Base-by-base conservation (phyloP, 2,329 filamentous ascomycete genomes). In the Pseudohalonectria lignicola region DNA sequence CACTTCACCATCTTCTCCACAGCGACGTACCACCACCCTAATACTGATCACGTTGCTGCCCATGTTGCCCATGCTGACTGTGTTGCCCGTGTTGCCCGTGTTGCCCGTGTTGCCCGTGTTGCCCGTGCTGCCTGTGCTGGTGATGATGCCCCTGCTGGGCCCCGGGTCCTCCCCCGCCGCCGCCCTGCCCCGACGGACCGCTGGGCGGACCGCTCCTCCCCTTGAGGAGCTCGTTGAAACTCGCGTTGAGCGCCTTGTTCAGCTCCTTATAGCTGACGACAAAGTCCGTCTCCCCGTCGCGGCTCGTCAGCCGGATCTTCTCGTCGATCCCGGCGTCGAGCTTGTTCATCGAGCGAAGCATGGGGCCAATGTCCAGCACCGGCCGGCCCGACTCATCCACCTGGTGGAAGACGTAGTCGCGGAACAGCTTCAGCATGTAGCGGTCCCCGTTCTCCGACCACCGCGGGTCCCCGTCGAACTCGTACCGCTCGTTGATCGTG, bases 341-440 rank as follows among this genome's bases (percentile, higher is more conserved):
- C 56, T 94, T 95, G 63, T 93, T 95, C 48, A 98, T 62, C 53
- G 82, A 90, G 19, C 73, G 75, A 33, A 98, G 59, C 45, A 96
- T 86, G 61, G 96, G 88, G 3, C 83, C 90, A 41, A 95, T 66
- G 53, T 95, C 85, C 5, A 94, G 69, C 2, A 88, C 81, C 0
- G 92, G 83, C 38, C 84, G 82, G 12, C 86, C 87, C 41, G 86
- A 78, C 21, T 76, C 73, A 55, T 96, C 87, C 11, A 95, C 87
- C 53, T 94, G 88, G 57, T 98, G 92, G 62, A 96, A 98, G 30
- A 95, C 86, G 51, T 93, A 96, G 60, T 98, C 92, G 36, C 92
- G 77, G 67, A 96, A 96, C 8, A 98, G 72, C 61, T 94, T 95
- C 46, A 98, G 69, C 54, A 86, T 83, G 56, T 94, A 96, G 20